Conservation (phyloP, 257 asterid genomes). For the Asclepias syriaca region DNA sequence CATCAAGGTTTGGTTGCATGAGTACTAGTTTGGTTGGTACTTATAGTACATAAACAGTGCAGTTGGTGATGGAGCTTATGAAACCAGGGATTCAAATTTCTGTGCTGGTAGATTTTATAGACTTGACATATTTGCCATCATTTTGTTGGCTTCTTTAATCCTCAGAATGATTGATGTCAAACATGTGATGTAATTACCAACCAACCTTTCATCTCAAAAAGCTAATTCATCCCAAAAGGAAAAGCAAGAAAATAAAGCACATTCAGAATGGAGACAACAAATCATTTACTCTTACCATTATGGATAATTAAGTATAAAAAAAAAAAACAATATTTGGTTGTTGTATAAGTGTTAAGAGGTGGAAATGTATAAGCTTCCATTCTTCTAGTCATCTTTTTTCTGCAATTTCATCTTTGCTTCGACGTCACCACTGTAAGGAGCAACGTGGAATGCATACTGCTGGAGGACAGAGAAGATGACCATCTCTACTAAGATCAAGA, state of each 20-base stretch:
- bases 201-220: too few species aligned
- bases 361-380: neutral
- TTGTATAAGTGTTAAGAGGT: too few species aligned
- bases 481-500: conserved; percentile 80
- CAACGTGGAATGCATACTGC: conserved; percentile 75
- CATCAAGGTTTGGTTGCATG: too few species aligned
- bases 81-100: neutral
- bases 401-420: conserved; percentile 38
- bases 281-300: neutral
- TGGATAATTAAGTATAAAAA: too few species aligned
- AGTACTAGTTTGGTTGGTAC: too few species aligned
- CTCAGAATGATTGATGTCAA: too few species aligned
- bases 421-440: conserved; percentile 74
- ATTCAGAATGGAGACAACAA: neutral
- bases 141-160: neutral
- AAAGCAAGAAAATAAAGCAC: neutral
- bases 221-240: too few species aligned
- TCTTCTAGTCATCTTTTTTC: conserved; percentile 36
- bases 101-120: neutral
- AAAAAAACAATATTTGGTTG: too few species aligned
- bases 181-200: too few species aligned
- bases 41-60: too few species aligned
- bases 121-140: neutral
- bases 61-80: neutral
- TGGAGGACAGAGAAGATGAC: conserved; percentile 62